phyloP scores from a whole-genome alignment of 2,329 filamentous ascomycete species.

The Aspergillus viridinutans region DNA sequence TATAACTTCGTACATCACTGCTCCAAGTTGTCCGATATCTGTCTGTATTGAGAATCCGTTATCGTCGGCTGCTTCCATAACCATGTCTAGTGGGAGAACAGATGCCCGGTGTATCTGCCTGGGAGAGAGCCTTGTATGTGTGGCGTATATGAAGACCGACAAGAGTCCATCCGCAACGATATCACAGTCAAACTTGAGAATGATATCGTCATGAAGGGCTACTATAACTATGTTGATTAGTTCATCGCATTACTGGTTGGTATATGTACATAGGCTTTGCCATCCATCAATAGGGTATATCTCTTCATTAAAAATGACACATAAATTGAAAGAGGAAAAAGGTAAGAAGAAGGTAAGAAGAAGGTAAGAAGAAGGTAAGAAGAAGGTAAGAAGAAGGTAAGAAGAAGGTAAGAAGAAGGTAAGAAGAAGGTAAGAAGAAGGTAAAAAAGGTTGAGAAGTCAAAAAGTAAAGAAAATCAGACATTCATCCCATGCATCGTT shows the following conservation, averaged over 20 bases:
- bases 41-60: conserved; percentile 21
- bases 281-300: background rate
- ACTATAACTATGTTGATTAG: background rate
- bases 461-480: background rate
- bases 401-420: too few species aligned
- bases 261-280: background rate
- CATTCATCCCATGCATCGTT: conserved; percentile 1
- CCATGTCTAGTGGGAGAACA: conserved; percentile 12
- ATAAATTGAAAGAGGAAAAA: background rate
- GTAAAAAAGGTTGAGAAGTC: background rate
- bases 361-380: too few species aligned
- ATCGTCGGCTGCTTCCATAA: conserved; percentile 18
- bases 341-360: too few species aligned
- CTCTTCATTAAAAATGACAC: background rate
- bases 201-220: too few species aligned
- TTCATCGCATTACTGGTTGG: background rate
- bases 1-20: conserved; percentile 27
- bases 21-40: conserved; percentile 25
- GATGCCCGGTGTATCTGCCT: too few species aligned
- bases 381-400: too few species aligned
- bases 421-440: too few species aligned
- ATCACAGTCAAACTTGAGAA: too few species aligned
- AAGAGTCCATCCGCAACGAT: too few species aligned
- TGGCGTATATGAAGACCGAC: too few species aligned
- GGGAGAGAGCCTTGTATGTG: too few species aligned